Conservation (phyloP, 2,329 filamentous ascomycete species). For the Botrytis byssoidea region DNA sequence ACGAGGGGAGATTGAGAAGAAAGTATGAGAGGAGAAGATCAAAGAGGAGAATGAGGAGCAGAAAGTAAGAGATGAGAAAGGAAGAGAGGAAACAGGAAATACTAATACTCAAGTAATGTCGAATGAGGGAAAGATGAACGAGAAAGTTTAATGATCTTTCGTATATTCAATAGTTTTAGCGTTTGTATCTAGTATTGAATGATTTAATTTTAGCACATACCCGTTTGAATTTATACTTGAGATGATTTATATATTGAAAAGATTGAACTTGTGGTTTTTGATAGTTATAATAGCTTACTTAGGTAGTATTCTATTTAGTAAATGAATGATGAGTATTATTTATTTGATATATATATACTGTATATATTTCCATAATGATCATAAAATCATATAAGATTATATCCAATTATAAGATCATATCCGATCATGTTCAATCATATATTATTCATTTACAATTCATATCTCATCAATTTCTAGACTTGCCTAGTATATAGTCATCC, state of each 20-base stretch:
- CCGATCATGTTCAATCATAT: too few relatives aligned
- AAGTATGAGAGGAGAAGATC: too few relatives aligned
- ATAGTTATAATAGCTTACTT: not conserved
- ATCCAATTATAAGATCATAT: too few relatives aligned
- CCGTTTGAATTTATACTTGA: not conserved
- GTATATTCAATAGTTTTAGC: not conserved
- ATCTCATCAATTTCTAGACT: not conserved
- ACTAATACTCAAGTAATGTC: conserved; percentile 5
- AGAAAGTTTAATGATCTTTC: not conserved
- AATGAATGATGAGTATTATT: conserved; percentile 10
- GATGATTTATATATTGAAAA: not conserved
- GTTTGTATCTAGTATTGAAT: not conserved
- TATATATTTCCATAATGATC: too few relatives aligned
- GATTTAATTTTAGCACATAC: not conserved
- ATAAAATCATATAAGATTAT: too few relatives aligned
- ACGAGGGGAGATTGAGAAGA: not conserved
- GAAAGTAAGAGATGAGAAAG: not conserved
- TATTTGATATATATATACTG: not conserved
- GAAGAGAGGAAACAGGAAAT: not conserved
- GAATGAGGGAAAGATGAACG: conserved; percentile 10
- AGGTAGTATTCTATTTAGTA: too few relatives aligned
- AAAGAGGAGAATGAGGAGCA: too few relatives aligned
- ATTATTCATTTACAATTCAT: not conserved
- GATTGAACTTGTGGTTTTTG: not conserved
- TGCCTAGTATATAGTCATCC: not conserved